A percentile compares a stretch with the other conserved stretches of the same genome.
phyloP scores from a whole-genome alignment of 805 yeast genomes.

The Candida sanyiensis region DNA sequence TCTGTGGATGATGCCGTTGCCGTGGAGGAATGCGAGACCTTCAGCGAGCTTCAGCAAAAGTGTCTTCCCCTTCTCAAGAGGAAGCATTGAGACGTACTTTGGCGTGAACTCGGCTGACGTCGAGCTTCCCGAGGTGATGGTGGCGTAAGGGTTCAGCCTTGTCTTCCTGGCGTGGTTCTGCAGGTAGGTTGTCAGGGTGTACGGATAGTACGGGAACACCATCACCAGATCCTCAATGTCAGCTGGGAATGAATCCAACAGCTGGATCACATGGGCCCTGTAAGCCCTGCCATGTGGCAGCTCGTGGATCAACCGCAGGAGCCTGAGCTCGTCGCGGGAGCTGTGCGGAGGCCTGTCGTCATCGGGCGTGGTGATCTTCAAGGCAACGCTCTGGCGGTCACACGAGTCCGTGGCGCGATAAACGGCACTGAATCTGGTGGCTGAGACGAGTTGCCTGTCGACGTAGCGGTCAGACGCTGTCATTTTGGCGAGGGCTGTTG shows the following conservation, averaged over 20 bases:
- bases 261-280: conserved; percentile 14
- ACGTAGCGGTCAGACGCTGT: conserved; percentile 8
- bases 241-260: conserved; percentile 23
- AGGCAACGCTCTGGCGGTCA: conserved; percentile 29
- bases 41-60: conserved; percentile 34
- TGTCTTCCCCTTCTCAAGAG: conserved; percentile 14
- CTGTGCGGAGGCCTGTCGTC: conserved; percentile 51
- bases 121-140: conserved; percentile 2
- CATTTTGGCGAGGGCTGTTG: background rate
- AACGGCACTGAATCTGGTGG: conserved; percentile 42
- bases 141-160: conserved; percentile 31
- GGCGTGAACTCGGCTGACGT: conserved; percentile 13
- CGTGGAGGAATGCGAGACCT: conserved; percentile 61
- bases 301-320: conserved; percentile 25
- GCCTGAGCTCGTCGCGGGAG: conserved; percentile 38
- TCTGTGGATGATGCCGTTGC: conserved; percentile 77
- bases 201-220: conserved; percentile 36
- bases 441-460: conserved; percentile 28
- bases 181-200: conserved; percentile 33
- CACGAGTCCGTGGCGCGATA: conserved; percentile 21
- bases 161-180: conserved; percentile 28
- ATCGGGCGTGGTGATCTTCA: conserved; percentile 44
- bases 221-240: conserved; percentile 34
- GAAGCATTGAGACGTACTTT: conserved; percentile 15
- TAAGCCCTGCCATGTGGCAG: conserved; percentile 15